These are phyloP conservation scores for Penicillium sp. DNA, from an alignment of 2,329 filamentous ascomycete species.

Conservation along the genomic window DNA sequence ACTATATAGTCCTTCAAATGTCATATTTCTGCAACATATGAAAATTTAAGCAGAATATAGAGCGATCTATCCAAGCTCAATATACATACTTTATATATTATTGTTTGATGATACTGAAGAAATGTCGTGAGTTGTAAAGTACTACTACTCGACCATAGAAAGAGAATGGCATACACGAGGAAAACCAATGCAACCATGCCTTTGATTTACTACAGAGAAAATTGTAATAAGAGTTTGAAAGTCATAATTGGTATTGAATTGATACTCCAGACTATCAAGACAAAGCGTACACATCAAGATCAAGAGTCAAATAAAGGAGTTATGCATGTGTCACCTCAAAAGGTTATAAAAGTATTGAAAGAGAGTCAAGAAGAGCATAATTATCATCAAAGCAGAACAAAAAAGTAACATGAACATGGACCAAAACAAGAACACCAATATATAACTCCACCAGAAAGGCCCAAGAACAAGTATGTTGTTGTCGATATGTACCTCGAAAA, in stretches of 20 bases:
- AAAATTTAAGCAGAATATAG: too few species aligned
- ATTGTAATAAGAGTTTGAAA: not conserved
- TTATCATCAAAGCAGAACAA: constrained; percentile 5
- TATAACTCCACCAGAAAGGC: constrained; percentile 14
- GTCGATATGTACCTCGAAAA: constrained; percentile 24
- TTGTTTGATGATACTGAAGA: not conserved
- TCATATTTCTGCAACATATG: not conserved
- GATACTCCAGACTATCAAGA: not conserved
- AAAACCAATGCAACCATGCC: not conserved
- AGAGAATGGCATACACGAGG: not conserved
- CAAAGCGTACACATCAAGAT: too few species aligned
- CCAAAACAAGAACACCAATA: not conserved
- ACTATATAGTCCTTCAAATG: too few species aligned
- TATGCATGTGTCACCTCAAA: not conserved
- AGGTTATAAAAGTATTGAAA: constrained; percentile 1
- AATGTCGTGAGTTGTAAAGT: not conserved
- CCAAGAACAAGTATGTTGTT: constrained; percentile 15
- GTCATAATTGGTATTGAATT: not conserved
- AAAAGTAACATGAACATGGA: constrained; percentile 2
- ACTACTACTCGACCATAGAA: not conserved
- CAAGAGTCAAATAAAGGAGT: not conserved
- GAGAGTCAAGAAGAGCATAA: constrained; percentile 19
- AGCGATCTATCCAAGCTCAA: not conserved
- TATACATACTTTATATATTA: too few species aligned
- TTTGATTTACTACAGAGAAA: not conserved